Conservation (phyloP, 257 asterid species). For the Solanum tarijense region DNA sequence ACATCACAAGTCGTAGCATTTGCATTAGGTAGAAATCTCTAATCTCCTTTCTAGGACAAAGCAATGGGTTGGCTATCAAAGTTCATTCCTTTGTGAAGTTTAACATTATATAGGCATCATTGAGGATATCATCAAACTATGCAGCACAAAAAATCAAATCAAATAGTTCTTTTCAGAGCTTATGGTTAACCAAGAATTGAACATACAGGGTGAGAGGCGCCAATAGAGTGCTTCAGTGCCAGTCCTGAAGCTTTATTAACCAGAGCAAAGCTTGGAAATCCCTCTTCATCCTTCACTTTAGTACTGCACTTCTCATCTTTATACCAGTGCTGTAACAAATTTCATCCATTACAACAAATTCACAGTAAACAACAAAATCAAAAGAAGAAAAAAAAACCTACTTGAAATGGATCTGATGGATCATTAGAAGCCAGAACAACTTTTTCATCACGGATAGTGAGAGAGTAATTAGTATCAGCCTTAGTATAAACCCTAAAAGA, state of each 20-base stretch:
- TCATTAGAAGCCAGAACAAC: slow-evolving; percentile 56
- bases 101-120: not conserved
- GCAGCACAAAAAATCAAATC: not conserved
- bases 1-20: not conserved
- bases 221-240: slow-evolving; percentile 62
- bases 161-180: not conserved
- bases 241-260: slow-evolving; percentile 60
- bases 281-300: slow-evolving; percentile 65
- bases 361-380: not conserved
- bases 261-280: slow-evolving; percentile 64
- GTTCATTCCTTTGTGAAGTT: not conserved
- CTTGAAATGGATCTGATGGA: slow-evolving; percentile 66
- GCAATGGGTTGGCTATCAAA: not conserved
- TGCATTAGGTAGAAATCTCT: not conserved
- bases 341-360: not conserved
- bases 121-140: not conserved
- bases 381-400: not conserved
- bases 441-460: slow-evolving; percentile 63
- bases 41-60: not conserved
- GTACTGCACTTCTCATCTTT: slow-evolving; percentile 59
- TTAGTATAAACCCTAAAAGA: slow-evolving; percentile 51
- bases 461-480: slow-evolving; percentile 57
- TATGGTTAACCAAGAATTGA: not conserved
- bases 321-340: slow-evolving; percentile 51
- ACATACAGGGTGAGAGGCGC: slow-evolving; percentile 40